Evolutionary conservation across 192 early-diverging fungal species (phyloP), one percentile per base, ranked within the genome.

Genomic region (Chytriomyces sp.): DNA sequence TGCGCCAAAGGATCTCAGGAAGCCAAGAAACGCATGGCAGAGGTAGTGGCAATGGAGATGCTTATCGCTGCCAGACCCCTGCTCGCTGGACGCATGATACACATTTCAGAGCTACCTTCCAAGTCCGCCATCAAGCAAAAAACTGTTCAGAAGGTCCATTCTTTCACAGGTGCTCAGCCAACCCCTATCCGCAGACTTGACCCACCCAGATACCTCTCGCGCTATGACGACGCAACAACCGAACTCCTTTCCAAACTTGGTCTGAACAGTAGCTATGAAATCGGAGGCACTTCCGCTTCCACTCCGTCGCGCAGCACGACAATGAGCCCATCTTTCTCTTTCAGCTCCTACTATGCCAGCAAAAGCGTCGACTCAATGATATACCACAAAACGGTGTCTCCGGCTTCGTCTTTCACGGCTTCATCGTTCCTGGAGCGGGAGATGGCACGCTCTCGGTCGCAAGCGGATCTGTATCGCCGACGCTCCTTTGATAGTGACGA

Each of bases 11-110:
- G 73, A 8, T 76, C 55, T 6, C 39, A 25, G 31, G 75, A 76
- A 39, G 83, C 80, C 30, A 74, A 73, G 39, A 63, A 55, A 37
- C n/a, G 80, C 12, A 41, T 82, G 19, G 56, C 63, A 3, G 52
- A 63, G 4, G 54, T 65, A 7, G 60, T 63, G 8, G 78, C 75
- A 17, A 12, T 80, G 19, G 59, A 68, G 26, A 25, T 77, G 37
- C 59, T 80, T 8, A 32, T 68, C 6, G 62, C 78, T 8, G 62
- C 75, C 10, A 64, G 78, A 30, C 72, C 76, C 19, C 34, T 80
- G 10, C 66, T 80, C 30, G 58, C 72, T 22, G 41, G 58, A 5
- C 14, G 52, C 5, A 75, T 73, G 28, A 14, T 52, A 28, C 30
- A 40, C 14, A 26, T 8, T 8, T 7, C 28, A 19, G 65, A 68